These are phyloP conservation scores for Ustilago esculenta DNA, from an alignment of 1,284 basidiomycete species.

Conservation along the genomic window DNA sequence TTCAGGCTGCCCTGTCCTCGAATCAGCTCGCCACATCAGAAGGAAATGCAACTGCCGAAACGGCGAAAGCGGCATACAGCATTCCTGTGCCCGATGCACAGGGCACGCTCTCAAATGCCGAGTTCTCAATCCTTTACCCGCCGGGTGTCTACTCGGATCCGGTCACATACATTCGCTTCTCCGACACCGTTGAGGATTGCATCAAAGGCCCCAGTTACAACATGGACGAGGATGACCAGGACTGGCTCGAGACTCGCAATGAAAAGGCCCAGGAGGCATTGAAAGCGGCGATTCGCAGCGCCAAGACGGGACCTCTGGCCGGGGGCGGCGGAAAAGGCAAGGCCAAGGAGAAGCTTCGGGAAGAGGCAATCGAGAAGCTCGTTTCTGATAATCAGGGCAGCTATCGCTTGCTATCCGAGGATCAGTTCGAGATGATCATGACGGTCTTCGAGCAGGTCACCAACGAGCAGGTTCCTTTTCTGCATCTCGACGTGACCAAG, in stretches of 20 bases:
- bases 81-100: constrained; percentile 65
- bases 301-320: constrained; percentile 70
- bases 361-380: constrained; percentile 70
- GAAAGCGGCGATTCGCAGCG: constrained; percentile 77
- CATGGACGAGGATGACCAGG: constrained; percentile 95
- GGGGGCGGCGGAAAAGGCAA: constrained; percentile 48
- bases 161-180: constrained; percentile 81
- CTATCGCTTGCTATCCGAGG: constrained; percentile 72
- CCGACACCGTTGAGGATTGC: constrained; percentile 88
- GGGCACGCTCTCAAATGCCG: constrained; percentile 48
- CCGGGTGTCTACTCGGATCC: constrained; percentile 62
- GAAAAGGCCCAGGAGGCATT: constrained; percentile 86
- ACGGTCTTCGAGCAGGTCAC: constrained; percentile 91
- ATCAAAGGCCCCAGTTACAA: constrained; percentile 78
- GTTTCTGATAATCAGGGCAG: constrained; percentile 71
- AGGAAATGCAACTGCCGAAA: constrained; percentile 24
- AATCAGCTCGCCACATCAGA: constrained; percentile 60
- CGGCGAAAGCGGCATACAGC: constrained; percentile 58
- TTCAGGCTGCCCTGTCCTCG: constrained; percentile 65
- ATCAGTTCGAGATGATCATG: constrained; percentile 95
- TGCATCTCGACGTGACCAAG: constrained; percentile 75
- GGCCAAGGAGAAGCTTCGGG: constrained; percentile 69
- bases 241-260: constrained; percentile 93
- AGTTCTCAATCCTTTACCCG: constrained; percentile 60
- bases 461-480: constrained; percentile 85